phyloP scores from a whole-genome alignment of 148 eudicot genomes.

The Spergularia marina region DNA sequence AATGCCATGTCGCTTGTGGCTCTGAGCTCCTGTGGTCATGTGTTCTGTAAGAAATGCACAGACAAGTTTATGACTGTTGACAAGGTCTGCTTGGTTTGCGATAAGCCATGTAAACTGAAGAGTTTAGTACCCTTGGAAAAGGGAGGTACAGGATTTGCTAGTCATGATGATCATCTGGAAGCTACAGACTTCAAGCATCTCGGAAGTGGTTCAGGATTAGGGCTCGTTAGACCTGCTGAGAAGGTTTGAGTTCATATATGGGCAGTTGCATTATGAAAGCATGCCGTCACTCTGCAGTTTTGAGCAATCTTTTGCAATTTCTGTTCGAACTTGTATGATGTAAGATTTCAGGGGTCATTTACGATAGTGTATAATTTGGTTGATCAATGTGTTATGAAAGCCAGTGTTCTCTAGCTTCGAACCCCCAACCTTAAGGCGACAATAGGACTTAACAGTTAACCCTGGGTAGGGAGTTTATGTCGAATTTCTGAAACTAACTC shows the following conservation, averaged over 20 bases:
- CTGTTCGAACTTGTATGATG: not conserved
- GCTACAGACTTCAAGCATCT: conserved; percentile 86
- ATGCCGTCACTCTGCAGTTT: not conserved
- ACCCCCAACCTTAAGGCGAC: no score
- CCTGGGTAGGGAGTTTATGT: no score
- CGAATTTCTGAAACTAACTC: no score
- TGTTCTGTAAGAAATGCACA: conserved; percentile 85
- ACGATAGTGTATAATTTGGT: not conserved
- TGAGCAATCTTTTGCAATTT: not conserved
- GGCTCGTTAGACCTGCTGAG: conserved; percentile 83
- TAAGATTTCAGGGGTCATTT: not conserved
- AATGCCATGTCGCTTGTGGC: conserved; percentile 73
- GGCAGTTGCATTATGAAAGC: not conserved
- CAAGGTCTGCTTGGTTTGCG: conserved; percentile 83
- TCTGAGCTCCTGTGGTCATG: conserved; percentile 83
- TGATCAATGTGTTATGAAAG: not conserved
- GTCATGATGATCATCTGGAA: conserved; percentile 76
- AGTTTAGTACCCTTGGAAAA: conserved; percentile 63
- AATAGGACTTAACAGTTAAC: no score
- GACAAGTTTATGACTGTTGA: conserved; percentile 76
- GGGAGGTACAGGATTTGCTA: conserved; percentile 94
- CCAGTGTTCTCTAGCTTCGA: not conserved
- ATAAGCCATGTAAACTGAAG: conserved; percentile 81
- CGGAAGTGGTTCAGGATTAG: conserved; percentile 88
- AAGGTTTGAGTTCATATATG: conserved; percentile 53